Evolutionary conservation across 352 stramenopile species (phyloP).

Genomic region (Pilasporangium apinafurcum): DNA sequence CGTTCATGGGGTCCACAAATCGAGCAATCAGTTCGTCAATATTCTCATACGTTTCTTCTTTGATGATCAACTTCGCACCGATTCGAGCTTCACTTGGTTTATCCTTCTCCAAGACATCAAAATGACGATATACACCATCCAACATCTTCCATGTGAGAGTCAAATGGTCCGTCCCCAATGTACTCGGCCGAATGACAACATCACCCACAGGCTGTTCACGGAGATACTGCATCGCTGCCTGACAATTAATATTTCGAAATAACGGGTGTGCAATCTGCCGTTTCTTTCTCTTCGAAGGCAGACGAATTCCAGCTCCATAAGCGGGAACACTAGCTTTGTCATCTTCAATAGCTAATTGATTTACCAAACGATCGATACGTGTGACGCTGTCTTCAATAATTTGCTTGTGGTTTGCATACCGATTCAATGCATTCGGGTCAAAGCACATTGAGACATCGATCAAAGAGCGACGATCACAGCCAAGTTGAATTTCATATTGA

Average conservation of each 20-base stretch:
- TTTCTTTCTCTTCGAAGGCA: constrained; percentile 72
- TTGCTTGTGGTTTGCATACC: constrained; percentile 41
- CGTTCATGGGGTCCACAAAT: constrained; percentile 87
- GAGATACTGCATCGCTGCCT: constrained; percentile 74
- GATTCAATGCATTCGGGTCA: constrained; percentile 44
- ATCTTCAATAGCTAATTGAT: constrained; percentile 65
- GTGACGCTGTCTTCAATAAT: constrained; percentile 63
- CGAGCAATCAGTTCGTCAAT: constrained; percentile 87
- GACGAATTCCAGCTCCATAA: constrained; percentile 26
- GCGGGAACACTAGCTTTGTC: constrained; percentile 35
- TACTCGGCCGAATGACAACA: constrained; percentile 83
- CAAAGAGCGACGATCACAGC: constrained; percentile 67
- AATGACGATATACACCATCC: constrained; percentile 82
- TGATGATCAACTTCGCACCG: constrained; percentile 77
- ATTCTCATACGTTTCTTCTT: constrained; percentile 82
- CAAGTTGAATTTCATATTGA: constrained; percentile 69
- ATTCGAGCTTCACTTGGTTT: constrained; percentile 83
- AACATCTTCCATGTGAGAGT: constrained; percentile 88
- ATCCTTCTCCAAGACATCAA: constrained; percentile 84
- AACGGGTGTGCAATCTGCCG: constrained; percentile 80
- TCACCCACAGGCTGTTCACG: constrained; percentile 74
- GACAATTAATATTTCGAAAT: constrained; percentile 87
- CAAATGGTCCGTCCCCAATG: constrained; percentile 74
- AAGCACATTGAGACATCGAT: constrained; percentile 75
- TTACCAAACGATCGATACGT: constrained; percentile 72